Conservation (phyloP, 1,284 basidiomycete species). For the Leccinum angustisporum region DNA sequence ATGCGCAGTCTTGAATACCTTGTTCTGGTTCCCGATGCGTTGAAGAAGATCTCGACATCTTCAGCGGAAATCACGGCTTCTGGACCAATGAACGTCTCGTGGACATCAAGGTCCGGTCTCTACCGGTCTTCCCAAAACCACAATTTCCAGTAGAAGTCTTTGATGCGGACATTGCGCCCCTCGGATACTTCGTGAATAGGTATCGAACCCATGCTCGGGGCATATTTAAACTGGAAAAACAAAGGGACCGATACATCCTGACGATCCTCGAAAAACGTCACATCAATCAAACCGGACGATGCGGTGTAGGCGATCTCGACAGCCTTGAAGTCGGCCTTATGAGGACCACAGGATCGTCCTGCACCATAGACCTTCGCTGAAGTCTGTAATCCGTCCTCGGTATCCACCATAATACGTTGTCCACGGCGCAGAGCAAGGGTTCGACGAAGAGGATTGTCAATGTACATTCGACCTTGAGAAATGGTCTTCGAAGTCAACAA, state of each 20-base stretch:
- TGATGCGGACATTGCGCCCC: conserved; percentile 90
- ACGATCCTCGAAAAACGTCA: conserved; percentile 87
- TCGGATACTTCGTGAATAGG: conserved; percentile 91
- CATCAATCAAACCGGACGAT: conserved; percentile 60
- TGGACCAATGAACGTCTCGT: conserved; percentile 80
- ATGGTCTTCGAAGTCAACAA: conserved; percentile 81
- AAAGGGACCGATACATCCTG: conserved; percentile 78
- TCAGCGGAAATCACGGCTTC: conserved; percentile 76
- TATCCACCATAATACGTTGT: conserved; percentile 73
- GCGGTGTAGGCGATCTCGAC: conserved; percentile 71
- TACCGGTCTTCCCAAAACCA: conserved; percentile 89
- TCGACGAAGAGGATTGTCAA: conserved; percentile 89
- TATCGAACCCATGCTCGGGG: conserved; percentile 85
- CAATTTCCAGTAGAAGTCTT: conserved; percentile 94
- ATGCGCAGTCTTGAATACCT: conserved; percentile 82
- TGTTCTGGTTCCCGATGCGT: conserved; percentile 89
- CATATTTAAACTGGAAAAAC: conserved; percentile 81
- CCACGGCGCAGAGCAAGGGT: conserved; percentile 80
- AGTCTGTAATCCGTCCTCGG: conserved; percentile 46
- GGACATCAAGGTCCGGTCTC: conserved; percentile 75
- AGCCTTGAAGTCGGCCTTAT: conserved; percentile 80
- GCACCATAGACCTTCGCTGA: conserved; percentile 72
- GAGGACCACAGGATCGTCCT: conserved; percentile 78
- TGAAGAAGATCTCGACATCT: conserved; percentile 88
- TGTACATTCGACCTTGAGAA: conserved; percentile 80